Base-by-base conservation (phyloP, 1,284 basidiomycete species). In the Moniliophthora roreri region DNA sequence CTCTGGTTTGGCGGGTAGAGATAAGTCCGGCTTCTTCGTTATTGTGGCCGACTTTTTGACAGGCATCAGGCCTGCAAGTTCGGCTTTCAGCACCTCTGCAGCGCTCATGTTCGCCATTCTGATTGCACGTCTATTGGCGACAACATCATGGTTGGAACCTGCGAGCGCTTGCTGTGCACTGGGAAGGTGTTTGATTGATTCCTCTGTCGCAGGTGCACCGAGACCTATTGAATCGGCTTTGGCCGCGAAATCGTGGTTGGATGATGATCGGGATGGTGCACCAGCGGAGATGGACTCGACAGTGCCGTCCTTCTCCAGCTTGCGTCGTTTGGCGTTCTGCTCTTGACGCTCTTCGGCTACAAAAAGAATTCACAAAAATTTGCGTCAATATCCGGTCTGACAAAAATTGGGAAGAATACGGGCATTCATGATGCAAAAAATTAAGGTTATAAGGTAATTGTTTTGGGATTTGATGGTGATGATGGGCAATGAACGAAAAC, bases 41-140 rank as follows among this genome's bases (percentile, higher is more conserved):
- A 46, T 38, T 39, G 41, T 53, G 35, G 41, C 48, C 13, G 47
- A 41, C 15, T 42, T 42, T 66, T 87, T 85, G 52, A 85, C 76
- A 50, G 86, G 84, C 50, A 78, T 66, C 51, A 85, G 71, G 39
- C 51, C 58, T 36, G 87, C 87, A 56, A 99, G 73, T 71, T 98
- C 92, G 49, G 94, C 95, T 72, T 93, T 95, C 61, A 99, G 78
- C 67, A 89, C 84, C 66, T 98, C 92, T 53, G 95, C 95, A 41
- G 96, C 96, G 72, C 86, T 93, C 81, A 98, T 85, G 67, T 99
- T 98, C 13, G 95, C 96, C 83, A 97, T 89, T 54, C 95, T 85
- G 60, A 96, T 93, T 20, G 91, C 91, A 60, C 82, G 81, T 53
- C 93, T 84, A 67, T 96, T 96, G 51, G 87, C 86, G 40, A 95